These are phyloP conservation scores for Papilionanthe hybrid DNA, from an alignment of 116 monocot species.

Conservation along the genomic window DNA sequence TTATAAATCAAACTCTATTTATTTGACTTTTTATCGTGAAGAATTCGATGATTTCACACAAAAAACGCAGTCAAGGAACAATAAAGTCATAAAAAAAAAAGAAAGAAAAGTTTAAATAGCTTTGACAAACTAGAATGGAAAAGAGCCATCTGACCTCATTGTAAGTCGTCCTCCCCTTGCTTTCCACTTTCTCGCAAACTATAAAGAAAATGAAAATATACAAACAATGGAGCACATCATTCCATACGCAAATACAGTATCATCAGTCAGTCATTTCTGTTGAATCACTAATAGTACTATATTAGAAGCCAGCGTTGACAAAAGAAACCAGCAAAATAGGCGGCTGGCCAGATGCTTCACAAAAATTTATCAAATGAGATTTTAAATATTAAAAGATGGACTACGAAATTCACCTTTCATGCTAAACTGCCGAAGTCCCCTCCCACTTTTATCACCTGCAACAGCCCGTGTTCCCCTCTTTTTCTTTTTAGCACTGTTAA, in stretches of 20 bases:
- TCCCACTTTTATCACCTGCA: slow-evolving; percentile 71
- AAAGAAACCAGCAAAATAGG: slow-evolving; percentile 6
- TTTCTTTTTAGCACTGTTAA: slow-evolving; percentile 75
- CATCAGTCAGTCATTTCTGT: not conserved
- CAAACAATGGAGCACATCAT: not conserved
- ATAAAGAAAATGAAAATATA: slow-evolving; percentile 10
- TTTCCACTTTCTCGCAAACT: slow-evolving; percentile 98
- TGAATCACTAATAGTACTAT: not conserved
- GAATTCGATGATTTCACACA: not conserved
- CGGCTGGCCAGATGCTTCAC: not conserved
- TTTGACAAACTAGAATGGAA: slow-evolving; percentile 9
- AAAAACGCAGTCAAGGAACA: not conserved
- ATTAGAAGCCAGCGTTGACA: not conserved
- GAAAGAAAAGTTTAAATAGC: not conserved
- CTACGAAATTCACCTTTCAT: slow-evolving; percentile 64
- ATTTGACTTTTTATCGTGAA: not conserved
- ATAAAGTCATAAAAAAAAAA: not conserved
- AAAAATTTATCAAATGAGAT: not conserved
- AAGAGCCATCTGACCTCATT: slow-evolving; percentile 69
- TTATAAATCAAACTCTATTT: not conserved
- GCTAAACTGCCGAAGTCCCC: slow-evolving; percentile 88
- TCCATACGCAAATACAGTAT: not conserved
- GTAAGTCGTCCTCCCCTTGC: slow-evolving; percentile 96
- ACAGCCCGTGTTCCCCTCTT: slow-evolving; percentile 65
- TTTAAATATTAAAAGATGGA: slow-evolving; percentile 1